Conservation (phyloP, 2,329 filamentous ascomycete species). For the Apiospora phragmitis region DNA sequence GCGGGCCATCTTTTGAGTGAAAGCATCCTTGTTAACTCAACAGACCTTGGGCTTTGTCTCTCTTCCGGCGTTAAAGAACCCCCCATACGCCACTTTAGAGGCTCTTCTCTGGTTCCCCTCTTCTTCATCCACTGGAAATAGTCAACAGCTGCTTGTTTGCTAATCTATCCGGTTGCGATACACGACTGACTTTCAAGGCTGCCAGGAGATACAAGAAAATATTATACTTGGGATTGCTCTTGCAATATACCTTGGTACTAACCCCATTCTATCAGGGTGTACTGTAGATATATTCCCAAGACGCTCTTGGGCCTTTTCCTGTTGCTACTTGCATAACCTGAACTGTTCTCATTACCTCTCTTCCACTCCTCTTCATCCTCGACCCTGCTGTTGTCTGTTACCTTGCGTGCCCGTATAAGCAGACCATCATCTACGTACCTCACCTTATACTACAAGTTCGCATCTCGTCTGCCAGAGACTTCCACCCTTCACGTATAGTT, state of each 20-base stretch:
- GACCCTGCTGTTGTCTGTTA: neutral
- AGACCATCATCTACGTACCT: neutral
- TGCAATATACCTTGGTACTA: neutral
- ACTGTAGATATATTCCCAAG: neutral
- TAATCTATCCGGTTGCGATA: neutral
- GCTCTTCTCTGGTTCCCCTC: neutral
- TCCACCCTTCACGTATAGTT: neutral
- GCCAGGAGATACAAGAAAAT: neutral
- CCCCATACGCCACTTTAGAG: neutral
- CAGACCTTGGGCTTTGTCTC: neutral
- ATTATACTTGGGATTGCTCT: neutral
- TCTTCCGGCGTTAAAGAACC: neutral
- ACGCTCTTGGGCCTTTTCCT: neutral
- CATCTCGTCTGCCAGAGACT: neutral
- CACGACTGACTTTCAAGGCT: neutral
- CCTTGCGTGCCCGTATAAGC: neutral
- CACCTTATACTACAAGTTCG: neutral
- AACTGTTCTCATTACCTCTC: neutral
- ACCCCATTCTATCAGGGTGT: neutral
- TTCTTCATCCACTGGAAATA: slow-evolving; percentile 7
- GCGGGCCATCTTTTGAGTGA: neutral
- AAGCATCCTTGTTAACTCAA: neutral
- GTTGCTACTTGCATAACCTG: neutral
- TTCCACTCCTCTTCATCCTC: neutral
- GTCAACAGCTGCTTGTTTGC: neutral